Conservation (phyloP, 148 eudicot genomes). For the Talinum fruticosum region DNA sequence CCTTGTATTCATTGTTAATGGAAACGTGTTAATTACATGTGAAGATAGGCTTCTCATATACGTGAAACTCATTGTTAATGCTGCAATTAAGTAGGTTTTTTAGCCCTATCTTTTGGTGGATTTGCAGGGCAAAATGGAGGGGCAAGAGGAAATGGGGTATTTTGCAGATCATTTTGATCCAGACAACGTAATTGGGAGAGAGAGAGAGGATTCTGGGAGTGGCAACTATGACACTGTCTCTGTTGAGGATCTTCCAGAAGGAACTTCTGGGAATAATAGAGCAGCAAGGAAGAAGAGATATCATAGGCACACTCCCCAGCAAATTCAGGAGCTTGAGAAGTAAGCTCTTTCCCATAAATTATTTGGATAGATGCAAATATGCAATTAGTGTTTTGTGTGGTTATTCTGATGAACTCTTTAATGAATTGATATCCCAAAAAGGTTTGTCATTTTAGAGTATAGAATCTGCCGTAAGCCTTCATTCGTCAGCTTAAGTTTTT, state of each 20-base stretch:
- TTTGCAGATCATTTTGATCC: constrained; percentile 37
- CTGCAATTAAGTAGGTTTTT: not conserved
- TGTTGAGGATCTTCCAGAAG: constrained; percentile 36
- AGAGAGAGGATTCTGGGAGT: constrained; percentile 46
- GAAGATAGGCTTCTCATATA: too few species aligned
- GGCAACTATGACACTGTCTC: constrained; percentile 57
- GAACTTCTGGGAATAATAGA: constrained; percentile 6
- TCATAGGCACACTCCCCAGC: constrained; percentile 73
- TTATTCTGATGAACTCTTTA: not conserved
- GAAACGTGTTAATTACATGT: too few species aligned
- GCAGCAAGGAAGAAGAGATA: constrained; percentile 44
- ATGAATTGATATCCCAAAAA: constrained; percentile 5
- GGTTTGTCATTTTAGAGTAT: not conserved
- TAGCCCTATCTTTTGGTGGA: not conserved
- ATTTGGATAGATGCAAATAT: not conserved
- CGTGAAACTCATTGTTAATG: not conserved
- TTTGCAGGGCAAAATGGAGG: constrained; percentile 51
- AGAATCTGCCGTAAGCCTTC: too few species aligned
- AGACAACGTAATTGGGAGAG: constrained; percentile 31
- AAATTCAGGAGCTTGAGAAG: constrained; percentile 84
- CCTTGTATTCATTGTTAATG: not conserved
- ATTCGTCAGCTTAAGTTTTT: too few species aligned
- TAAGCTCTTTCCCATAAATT: constrained; percentile 24
- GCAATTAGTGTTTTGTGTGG: constrained; percentile 10
- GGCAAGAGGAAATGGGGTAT: constrained; percentile 43